phyloP scores from a whole-genome alignment of 371 early-diverging fungal genomes.

The Mortierella sp. region DNA sequence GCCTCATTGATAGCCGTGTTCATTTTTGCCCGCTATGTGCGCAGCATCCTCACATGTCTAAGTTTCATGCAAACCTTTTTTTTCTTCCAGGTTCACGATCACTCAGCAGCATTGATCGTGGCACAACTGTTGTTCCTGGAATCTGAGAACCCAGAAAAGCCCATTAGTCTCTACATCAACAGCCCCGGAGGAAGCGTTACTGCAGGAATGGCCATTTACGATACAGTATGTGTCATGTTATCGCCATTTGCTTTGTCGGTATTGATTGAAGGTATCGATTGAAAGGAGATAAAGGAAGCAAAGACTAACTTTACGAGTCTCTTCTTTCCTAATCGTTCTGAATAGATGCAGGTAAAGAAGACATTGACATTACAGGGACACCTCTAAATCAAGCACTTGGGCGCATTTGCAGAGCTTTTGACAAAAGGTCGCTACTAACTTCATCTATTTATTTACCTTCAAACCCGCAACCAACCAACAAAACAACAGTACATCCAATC shows the following conservation, averaged over 20 bases:
- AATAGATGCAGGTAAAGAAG: conserved; percentile 44
- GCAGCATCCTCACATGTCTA: background rate
- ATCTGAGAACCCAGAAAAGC: conserved; percentile 94
- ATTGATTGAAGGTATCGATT: background rate
- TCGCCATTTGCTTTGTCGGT: background rate
- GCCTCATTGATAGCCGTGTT: background rate
- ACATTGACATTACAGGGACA: background rate
- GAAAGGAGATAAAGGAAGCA: background rate
- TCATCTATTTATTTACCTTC: background rate
- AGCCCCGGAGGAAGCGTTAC: conserved; percentile 97
- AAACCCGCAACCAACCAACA: background rate
- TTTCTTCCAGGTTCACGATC: conserved; percentile 79
- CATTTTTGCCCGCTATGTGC: background rate
- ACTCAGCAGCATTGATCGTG: conserved; percentile 86
- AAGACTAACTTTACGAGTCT: background rate
- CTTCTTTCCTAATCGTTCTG: background rate
- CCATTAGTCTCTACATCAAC: conserved; percentile 96
- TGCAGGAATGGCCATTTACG: conserved; percentile 95
- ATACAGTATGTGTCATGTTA: conserved; percentile 71
- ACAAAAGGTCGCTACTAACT: background rate
- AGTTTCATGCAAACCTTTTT: background rate
- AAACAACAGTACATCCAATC: conserved; percentile 85
- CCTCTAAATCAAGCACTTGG: background rate
- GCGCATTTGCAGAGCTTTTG: background rate
- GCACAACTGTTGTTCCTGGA: conserved; percentile 97